Base-by-base conservation (phyloP, 768 basidiomycete genomes). In the Chalciporus chontae region DNA sequence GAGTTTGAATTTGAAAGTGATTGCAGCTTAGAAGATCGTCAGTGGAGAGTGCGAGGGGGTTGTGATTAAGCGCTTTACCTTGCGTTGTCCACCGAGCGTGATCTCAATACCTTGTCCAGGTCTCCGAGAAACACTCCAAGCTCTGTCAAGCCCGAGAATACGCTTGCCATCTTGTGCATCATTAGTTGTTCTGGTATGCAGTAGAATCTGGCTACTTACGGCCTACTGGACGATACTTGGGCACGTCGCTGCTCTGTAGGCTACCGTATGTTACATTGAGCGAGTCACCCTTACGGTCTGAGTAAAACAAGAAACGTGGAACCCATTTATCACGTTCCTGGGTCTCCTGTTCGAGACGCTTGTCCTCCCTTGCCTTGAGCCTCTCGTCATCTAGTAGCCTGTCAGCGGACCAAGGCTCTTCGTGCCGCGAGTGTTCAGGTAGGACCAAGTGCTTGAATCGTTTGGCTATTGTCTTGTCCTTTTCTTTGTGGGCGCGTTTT, bases 251-350 rank as follows among this genome's bases (percentile, higher is more conserved):
- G 24, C 76, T 62, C 59, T 87, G 73, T 27, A 86, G 58, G 3
- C 79, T 70, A n/a, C 85, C 87, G 57, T 86, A 90, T 38, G 75
- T 75, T 27, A 87, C 66, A 60, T 86, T 89, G 46, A 82, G 68
- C 39, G 66, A 53, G 63, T 90, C 88, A 3, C 86, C 87, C 57
- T 77, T 79, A 43, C 76, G 73, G 62, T 90, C 87, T 11, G 80
- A 80, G 61, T 77, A 87, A 67, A 79, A 89, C 8, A 69, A 50
- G 27, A 61, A 64, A 24, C 51, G 67, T 39, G 62, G 63, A 37
- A 61, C 58, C 58, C 60, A 64, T 55, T 58, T 55, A 47, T 55
- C 57, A 36, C 52, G 54, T 27, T 63, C 52, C 31, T 50, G 52
- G 18, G 36, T 54, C 14, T 57, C 60, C 32, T 55, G 53, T 19